These are phyloP conservation scores for Diaporthe ampelina DNA, from an alignment of 2,329 filamentous ascomycete species.

Conservation along the genomic window DNA sequence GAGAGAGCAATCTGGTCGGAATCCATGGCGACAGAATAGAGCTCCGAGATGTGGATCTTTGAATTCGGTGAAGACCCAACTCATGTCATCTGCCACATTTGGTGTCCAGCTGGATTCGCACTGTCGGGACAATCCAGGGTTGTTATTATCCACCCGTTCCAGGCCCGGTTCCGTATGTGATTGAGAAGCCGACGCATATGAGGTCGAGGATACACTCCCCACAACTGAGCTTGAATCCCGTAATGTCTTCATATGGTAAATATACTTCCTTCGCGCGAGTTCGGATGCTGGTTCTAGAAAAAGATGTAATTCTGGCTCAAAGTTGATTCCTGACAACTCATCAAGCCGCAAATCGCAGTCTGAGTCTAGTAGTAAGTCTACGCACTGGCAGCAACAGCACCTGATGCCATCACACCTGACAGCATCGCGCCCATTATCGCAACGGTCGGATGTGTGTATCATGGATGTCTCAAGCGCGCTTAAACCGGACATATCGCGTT, in stretches of 20 bases:
- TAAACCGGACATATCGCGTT: neutral
- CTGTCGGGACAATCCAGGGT: too few relatives aligned
- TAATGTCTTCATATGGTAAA: neutral
- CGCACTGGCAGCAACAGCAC: neutral
- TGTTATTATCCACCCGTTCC: too few relatives aligned
- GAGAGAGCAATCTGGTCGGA: neutral
- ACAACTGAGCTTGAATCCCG: too few relatives aligned
- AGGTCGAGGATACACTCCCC: too few relatives aligned
- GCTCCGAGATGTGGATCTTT: neutral
- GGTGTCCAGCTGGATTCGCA: too few relatives aligned
- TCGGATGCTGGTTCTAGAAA: neutral
- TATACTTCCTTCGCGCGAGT: neutral
- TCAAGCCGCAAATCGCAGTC: neutral
- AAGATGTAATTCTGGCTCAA: neutral
- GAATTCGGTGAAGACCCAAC: neutral
- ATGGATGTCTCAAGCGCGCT: too few relatives aligned
- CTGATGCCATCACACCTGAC: neutral
- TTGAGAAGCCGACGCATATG: too few relatives aligned
- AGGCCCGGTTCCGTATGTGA: too few relatives aligned
- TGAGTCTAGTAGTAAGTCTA: neutral
- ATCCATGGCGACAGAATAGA: neutral
- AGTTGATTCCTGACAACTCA: neutral
- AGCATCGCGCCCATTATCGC: neutral
- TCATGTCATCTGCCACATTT: too few relatives aligned
- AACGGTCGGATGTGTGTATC: too few relatives aligned